Evolutionary conservation across 2,329 filamentous ascomycete species (phyloP).

Genomic region (Penicillium paneum): DNA sequence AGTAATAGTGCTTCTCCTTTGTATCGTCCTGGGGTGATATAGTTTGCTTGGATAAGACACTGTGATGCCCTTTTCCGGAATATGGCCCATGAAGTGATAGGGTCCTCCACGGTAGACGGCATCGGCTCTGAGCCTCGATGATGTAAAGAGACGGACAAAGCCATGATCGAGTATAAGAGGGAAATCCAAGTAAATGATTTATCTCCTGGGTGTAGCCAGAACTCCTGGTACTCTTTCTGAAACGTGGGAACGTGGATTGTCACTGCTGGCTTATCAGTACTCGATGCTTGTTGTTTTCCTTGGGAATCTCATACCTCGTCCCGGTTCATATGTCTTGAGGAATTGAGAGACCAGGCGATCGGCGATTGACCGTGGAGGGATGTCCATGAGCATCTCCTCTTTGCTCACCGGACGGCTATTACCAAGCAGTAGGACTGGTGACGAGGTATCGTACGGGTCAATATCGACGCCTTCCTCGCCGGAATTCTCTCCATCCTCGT

Average conservation of each 20-base stretch:
- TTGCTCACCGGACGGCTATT: slow-evolving; percentile 23
- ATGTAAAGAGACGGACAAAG: slow-evolving; percentile 28
- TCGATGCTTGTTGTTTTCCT: background rate
- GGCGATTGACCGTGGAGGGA: slow-evolving; percentile 31
- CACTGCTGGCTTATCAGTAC: slow-evolving; percentile 16
- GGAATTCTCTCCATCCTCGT: slow-evolving; percentile 19
- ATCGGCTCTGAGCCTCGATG: slow-evolving; percentile 25
- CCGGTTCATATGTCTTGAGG: slow-evolving; percentile 34
- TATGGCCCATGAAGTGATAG: slow-evolving; percentile 36
- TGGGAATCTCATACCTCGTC: slow-evolving; percentile 22
- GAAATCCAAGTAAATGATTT: slow-evolving; percentile 33
- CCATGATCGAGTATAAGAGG: slow-evolving; percentile 30
- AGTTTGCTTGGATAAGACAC: slow-evolving; percentile 35
- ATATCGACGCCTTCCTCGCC: slow-evolving; percentile 26
- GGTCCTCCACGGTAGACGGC: slow-evolving; percentile 16
- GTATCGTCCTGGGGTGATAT: slow-evolving; percentile 31
- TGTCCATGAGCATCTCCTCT: slow-evolving; percentile 33
- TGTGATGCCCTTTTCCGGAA: slow-evolving; percentile 48
- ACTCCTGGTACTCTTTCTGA: slow-evolving; percentile 33
- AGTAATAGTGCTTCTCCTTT: slow-evolving; percentile 34
- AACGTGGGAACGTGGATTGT: slow-evolving; percentile 33
- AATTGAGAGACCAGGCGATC: slow-evolving; percentile 36
- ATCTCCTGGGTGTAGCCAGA: slow-evolving; percentile 29
- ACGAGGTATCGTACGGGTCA: slow-evolving; percentile 17
- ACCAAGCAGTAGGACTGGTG: slow-evolving; percentile 31